A percentile compares a stretch with the other conserved stretches of the same genome.
Evolutionary conservation across 2,329 filamentous ascomycete species (phyloP).

Genomic region (Cladorrhinum sp.): DNA sequence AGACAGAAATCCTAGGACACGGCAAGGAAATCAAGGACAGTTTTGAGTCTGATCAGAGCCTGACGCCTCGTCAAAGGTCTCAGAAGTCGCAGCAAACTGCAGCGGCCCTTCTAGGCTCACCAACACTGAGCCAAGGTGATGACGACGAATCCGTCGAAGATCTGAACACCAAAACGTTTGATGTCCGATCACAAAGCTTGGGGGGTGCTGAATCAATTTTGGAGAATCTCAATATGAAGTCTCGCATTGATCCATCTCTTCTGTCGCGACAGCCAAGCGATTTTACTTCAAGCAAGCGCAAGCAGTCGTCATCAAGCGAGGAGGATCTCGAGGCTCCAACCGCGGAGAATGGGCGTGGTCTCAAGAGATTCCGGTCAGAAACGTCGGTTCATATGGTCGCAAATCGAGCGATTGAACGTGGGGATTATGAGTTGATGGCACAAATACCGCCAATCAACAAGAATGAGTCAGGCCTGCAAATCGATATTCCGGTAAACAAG

Average conservation of each 20-base stretch:
- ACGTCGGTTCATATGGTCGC: constrained; percentile 38
- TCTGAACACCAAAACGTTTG: constrained; percentile 49
- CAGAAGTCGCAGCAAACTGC: constrained; percentile 19
- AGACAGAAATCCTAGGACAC: constrained; percentile 37
- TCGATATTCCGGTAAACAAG: constrained; percentile 56
- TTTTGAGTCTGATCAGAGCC: constrained; percentile 45
- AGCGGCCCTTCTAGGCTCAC: constrained; percentile 24
- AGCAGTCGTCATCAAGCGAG: constrained; percentile 49
- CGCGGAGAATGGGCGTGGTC: constrained; percentile 42
- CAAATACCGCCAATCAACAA: constrained; percentile 49
- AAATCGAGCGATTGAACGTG: constrained; percentile 33
- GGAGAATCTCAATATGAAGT: constrained; percentile 44
- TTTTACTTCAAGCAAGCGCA: constrained; percentile 54
- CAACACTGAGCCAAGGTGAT: constrained; percentile 28
- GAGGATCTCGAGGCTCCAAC: constrained; percentile 45
- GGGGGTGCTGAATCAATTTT: constrained; percentile 48
- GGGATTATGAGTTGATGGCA: constrained; percentile 47
- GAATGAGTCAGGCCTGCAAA: constrained; percentile 52
- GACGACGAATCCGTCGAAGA: constrained; percentile 44
- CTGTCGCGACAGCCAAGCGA: constrained; percentile 23
- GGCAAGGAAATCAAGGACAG: constrained; percentile 45
- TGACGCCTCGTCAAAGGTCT: constrained; percentile 31
- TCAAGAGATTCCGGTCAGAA: constrained; percentile 56
- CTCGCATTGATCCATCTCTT: constrained; percentile 29
- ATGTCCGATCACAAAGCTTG: constrained; percentile 55